Evolutionary conservation across 1,139 yeast species (phyloP), one percentile per base, ranked within the genome.

Genomic region (Tardiomyces blankii): DNA sequence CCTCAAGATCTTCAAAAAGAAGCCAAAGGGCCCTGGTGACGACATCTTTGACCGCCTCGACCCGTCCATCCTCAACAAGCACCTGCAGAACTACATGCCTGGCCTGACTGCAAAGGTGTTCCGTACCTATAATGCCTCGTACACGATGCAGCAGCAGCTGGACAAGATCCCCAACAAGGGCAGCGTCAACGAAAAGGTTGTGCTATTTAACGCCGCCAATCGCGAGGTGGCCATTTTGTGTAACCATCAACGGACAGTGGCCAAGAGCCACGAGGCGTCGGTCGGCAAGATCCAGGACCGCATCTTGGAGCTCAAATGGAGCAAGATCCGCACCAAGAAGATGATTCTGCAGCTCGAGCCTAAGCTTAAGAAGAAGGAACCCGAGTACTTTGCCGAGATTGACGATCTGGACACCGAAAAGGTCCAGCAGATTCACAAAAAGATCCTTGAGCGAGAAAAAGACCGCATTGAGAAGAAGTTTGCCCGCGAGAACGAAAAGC

Each of bases 61-160:
- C 58, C 96, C 98, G 2, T 67, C 86, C 1, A 69, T 82, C 45
- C 72, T 89, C 57, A 89, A 89, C 70, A 85, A 82, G 62, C 89
- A 87, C 61, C 77, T 91, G 59, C 96, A 87, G 61, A 79, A 74
- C 51, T 88, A 88, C 64, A 84, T 89, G 94, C 80, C 85, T 41
- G 97, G 97, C 0, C 72, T 91, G 55, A 87, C 96, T 0, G 97
- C 98, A 11, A 89, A 89, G 63, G 96, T 88, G 18, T 91, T 91
- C 73, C 94, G 97, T 79, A 89, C 97, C 0, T 91, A 86, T 63
- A 89, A 89, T 67, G 97, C 97, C 0, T 85, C 96, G 1, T 85
- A 86, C 61, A 88, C 96, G 2, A 88, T 89, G 96, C 96, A 89
- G 66, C 94, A 88, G 60, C 96, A 87, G 63, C 64, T 89, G 49